Evolutionary conservation across 805 yeast species (phyloP).

Genomic region (Lipomyces starkeyi): DNA sequence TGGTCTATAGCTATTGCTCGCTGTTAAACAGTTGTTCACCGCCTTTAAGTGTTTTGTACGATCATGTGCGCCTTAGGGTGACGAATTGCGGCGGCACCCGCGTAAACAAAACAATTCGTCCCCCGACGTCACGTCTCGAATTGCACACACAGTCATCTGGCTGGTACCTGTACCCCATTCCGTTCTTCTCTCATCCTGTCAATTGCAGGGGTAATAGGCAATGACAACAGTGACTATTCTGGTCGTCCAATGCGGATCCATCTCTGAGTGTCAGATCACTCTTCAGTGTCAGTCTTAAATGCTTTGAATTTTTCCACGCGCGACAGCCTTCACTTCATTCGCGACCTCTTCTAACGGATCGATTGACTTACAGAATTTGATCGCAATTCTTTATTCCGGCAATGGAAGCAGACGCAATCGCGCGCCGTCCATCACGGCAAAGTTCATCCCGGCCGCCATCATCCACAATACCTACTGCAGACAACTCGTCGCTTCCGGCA

Average conservation of each 20-base stretch:
- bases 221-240: constrained; percentile 1
- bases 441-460: not conserved
- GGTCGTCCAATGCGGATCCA: constrained; percentile 1
- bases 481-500: not conserved
- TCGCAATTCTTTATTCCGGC: not conserved
- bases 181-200: not conserved
- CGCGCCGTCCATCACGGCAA: not conserved
- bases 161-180: not conserved
- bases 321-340: not conserved
- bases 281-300: not conserved
- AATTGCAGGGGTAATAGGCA: not conserved
- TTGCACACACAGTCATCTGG: not conserved
- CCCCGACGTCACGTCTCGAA: not conserved
- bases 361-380: not conserved
- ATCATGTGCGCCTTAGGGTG: not conserved
- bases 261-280: not conserved
- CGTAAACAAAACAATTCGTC: not conserved
- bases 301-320: not conserved
- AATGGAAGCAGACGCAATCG: not conserved
- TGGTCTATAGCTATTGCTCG: no score
- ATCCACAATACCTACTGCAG: not conserved
- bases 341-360: not conserved
- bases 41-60: not conserved
- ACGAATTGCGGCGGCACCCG: not conserved
- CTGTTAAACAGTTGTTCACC: not conserved